Percentiles rank a stretch among this genome's conserved stretches.
These are phyloP conservation scores for Salix suchowensis DNA, from an alignment of 345 rosid species.

Conservation along the genomic window DNA sequence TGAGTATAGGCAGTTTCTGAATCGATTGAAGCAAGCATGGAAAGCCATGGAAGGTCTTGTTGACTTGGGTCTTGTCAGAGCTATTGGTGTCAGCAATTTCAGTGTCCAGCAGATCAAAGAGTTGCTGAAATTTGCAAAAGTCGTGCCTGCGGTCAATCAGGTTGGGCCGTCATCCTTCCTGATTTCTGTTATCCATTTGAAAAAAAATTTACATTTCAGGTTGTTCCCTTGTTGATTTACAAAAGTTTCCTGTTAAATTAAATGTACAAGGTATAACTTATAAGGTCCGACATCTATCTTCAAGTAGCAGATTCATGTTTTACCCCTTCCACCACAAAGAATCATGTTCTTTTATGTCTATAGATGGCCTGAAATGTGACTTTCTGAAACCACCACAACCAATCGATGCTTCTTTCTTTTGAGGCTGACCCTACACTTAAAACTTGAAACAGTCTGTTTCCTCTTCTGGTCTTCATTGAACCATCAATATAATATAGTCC, in stretches of 20 bases:
- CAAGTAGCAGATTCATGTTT: not conserved
- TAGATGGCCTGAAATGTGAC: not conserved
- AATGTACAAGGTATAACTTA: not conserved
- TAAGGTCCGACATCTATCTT: not conserved
- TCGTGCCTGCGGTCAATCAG: conserved; percentile 62
- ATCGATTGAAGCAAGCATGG: conserved; percentile 58
- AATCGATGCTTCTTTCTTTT: not conserved
- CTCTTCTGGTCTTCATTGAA: not conserved
- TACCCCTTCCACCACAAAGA: not conserved
- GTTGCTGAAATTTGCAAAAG: conserved; percentile 50
- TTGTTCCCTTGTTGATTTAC: not conserved
- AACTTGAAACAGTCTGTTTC: not conserved
- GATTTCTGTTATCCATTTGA: not conserved
- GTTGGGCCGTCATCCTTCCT: conserved; percentile 19
- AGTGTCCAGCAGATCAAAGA: conserved; percentile 49
- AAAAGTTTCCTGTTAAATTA: not conserved
- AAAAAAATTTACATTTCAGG: not conserved
- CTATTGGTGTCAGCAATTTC: conserved; percentile 61
- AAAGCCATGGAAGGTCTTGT: conserved; percentile 56
- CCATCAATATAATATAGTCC: not conserved
- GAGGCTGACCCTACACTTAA: not conserved
- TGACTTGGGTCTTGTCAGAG: conserved; percentile 47
- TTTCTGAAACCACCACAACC: not conserved
- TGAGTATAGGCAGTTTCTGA: conserved; percentile 52
- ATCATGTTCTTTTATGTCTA: not conserved